A percentile compares a stretch with the other conserved stretches of the same genome.
These are phyloP conservation scores for Paraphoma chrysanthemicola DNA, from an alignment of 2,329 filamentous ascomycete genomes.

Conservation along the genomic window DNA sequence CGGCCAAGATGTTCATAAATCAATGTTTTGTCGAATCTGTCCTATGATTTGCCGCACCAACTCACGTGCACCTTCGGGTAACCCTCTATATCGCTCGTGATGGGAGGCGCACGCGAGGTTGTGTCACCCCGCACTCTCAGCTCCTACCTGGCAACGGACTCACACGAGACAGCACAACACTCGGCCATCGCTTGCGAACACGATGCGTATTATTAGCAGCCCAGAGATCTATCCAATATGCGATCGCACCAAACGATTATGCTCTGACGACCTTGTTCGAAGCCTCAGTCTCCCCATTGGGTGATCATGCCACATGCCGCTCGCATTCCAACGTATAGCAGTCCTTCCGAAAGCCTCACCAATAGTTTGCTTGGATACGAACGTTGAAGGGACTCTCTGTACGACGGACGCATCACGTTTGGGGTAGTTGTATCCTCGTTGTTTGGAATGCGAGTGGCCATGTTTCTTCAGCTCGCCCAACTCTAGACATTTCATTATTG, in stretches of 20 bases:
- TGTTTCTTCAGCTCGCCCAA: not conserved
- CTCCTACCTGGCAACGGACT: not conserved
- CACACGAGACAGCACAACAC: not conserved
- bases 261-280: not conserved
- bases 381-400: not conserved
- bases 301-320: not conserved
- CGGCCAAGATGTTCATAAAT: not conserved
- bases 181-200: not conserved
- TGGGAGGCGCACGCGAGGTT: not conserved
- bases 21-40: not conserved
- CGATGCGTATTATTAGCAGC: not conserved
- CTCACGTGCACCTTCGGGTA: too few species aligned
- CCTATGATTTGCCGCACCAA: too few species aligned
- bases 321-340: not conserved
- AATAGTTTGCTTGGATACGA: not conserved
- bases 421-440: not conserved
- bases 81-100: not conserved
- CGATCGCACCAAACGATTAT: not conserved
- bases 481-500: not conserved
- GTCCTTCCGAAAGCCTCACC: not conserved
- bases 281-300: not conserved
- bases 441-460: not conserved
- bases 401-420: not conserved
- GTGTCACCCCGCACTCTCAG: not conserved
- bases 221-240: not conserved